Evolutionary conservation across 2,329 filamentous ascomycete species (phyloP).

Genomic region (Ampelomyces quisqualis): DNA sequence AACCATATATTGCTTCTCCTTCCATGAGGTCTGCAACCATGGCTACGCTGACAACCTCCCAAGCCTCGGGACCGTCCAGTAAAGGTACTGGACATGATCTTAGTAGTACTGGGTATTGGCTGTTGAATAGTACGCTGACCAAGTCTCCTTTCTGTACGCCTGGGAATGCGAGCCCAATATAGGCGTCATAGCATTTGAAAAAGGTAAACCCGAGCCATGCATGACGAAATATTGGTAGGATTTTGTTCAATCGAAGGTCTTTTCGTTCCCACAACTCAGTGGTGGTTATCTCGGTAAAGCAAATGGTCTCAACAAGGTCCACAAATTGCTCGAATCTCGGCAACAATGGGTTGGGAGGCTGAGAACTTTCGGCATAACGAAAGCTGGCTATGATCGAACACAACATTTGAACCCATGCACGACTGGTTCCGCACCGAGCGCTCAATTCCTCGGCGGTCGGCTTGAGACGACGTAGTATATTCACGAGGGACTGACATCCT

Average conservation of each 20-base stretch:
- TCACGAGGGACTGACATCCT: not conserved
- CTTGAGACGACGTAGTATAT: not conserved
- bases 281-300: not conserved
- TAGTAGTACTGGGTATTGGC: constrained; percentile 2
- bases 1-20: constrained; percentile 7
- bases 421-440: not conserved
- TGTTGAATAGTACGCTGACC: constrained; percentile 4
- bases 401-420: not conserved
- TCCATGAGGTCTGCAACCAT: constrained; percentile 3
- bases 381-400: not conserved
- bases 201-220: not conserved
- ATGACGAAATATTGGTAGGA: not conserved
- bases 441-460: not conserved
- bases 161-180: not conserved
- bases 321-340: not conserved
- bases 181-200: not conserved
- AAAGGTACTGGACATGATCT: not conserved
- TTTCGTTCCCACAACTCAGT: not conserved
- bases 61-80: not conserved
- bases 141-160: constrained; percentile 3
- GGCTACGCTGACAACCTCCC: constrained; percentile 4
- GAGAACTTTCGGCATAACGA: not conserved
- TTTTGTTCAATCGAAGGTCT: not conserved
- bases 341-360: not conserved
- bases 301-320: not conserved